Evolutionary conservation across 1,284 basidiomycete genomes (phyloP), one percentile per base, ranked within the genome.

Genomic region (Peniophora sp.): DNA sequence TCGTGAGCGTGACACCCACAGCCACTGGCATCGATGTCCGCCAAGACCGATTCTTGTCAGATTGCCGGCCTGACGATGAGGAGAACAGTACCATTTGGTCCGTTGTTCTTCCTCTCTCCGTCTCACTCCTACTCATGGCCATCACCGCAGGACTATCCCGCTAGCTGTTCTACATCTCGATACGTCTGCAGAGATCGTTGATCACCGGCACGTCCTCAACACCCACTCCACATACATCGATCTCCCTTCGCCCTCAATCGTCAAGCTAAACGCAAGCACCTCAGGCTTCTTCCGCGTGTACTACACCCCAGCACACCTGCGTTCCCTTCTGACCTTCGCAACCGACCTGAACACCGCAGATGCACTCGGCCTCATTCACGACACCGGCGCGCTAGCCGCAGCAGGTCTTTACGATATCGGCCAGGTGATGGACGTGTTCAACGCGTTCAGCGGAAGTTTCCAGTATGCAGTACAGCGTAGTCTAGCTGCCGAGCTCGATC

Each of bases 11-110:
- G 44, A 87, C 82, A 0, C 94, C 97, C 68, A 77, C 73, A 9
- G 67, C 73, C 1, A 79, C 79, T 46, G 83, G 84, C 15, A 84
- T 95, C 58, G 72, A 71, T 52, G 73, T 94, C 47, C 84, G 85
- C 39, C 96, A 99, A 70, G 92, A 97, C 67, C 83, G 96, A 22
- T 98, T 97, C 79, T 72, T 98, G 47, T 87, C 90, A 61, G 91
- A 85, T 3, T 93, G 93, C 3, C 81, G 79, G 55, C 83, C 83
- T 12, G 78, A 81, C 54, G 77, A 82, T 0, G 82, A 92, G 62
- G 90, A 98, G 57, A 95, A 98, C 63, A 75, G 92, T 68, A 97
- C 92, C 2, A 75, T 93, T 55, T 98, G 96, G 95, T 14, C 15
- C 3, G 18, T 10, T 45, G 5, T 37, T 15, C 20, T 14, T 32